phyloP scores from a whole-genome alignment of 2,329 filamentous ascomycete genomes.

The Chaetomiaceae sp. region DNA sequence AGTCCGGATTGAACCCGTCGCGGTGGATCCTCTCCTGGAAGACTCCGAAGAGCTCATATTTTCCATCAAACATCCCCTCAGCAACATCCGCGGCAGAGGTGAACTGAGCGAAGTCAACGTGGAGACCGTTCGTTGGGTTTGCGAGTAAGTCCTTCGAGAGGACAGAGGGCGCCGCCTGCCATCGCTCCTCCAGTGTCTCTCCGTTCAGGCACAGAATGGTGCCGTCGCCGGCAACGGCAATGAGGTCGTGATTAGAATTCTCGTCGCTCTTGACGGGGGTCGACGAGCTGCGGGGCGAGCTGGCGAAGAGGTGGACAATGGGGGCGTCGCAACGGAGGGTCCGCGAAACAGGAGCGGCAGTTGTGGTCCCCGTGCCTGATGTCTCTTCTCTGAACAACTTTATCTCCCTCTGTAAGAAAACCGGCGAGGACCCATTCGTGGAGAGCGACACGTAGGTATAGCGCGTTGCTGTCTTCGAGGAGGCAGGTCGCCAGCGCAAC shows the following conservation, averaged over 20 bases:
- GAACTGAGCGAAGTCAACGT: constrained; percentile 45
- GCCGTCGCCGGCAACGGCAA: constrained; percentile 56
- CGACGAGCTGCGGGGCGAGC: constrained; percentile 20
- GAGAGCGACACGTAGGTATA: constrained; percentile 52
- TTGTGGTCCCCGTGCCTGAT: constrained; percentile 45
- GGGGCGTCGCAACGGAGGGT: constrained; percentile 36
- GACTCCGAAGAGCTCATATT: constrained; percentile 45
- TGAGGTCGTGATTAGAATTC: constrained; percentile 35
- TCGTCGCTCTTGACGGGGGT: constrained; percentile 21
- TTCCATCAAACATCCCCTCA: constrained; percentile 50
- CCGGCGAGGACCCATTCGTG: constrained; percentile 38
- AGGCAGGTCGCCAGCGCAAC: constrained; percentile 45
- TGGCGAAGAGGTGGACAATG: constrained; percentile 39
- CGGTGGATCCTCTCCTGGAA: constrained; percentile 43
- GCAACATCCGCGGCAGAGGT: constrained; percentile 43
- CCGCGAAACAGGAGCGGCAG: constrained; percentile 43
- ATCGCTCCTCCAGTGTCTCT: constrained; percentile 44
- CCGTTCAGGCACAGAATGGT: constrained; percentile 55
- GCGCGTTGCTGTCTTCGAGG: constrained; percentile 44
- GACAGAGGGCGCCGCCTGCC: constrained; percentile 39
- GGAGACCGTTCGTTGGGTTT: constrained; percentile 30
- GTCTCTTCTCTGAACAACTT: constrained; percentile 55
- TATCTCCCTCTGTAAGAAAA: constrained; percentile 42
- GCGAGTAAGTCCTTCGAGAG: constrained; percentile 37
- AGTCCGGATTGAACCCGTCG: constrained; percentile 43